Percentiles rank a stretch among this genome's conserved stretches.
Conservation (phyloP, 1,284 basidiomycete genomes). For the Pulchroboletus neoregius region DNA sequence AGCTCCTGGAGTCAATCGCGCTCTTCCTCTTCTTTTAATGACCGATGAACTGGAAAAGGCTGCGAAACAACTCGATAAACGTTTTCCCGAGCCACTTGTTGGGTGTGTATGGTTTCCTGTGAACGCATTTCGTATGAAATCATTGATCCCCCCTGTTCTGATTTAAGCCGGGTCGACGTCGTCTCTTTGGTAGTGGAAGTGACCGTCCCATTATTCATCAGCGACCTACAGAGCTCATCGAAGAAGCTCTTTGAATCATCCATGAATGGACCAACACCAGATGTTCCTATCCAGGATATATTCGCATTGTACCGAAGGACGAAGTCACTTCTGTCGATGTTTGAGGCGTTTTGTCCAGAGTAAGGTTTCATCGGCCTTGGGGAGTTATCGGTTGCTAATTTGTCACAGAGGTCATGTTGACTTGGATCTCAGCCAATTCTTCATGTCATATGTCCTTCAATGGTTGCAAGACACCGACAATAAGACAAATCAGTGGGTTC, state of each 20-base stretch:
- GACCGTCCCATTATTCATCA: constrained; percentile 70
- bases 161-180: constrained; percentile 66
- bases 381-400: constrained; percentile 10
- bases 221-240: constrained; percentile 71
- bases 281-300: constrained; percentile 83
- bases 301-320: constrained; percentile 81
- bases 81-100: constrained; percentile 79
- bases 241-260: constrained; percentile 73
- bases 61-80: constrained; percentile 78
- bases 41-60: constrained; percentile 87
- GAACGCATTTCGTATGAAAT: not conserved
- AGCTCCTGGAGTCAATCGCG: constrained; percentile 69
- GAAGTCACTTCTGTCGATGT: constrained; percentile 73
- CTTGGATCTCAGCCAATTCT: constrained; percentile 74
- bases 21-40: constrained; percentile 76
- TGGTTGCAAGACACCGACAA: constrained; percentile 90
- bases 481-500: constrained; percentile 93
- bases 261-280: constrained; percentile 73
- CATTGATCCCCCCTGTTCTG: constrained; percentile 12
- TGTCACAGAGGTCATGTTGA: constrained; percentile 43
- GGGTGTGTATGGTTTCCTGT: constrained; percentile 47
- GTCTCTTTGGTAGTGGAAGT: constrained; percentile 76
- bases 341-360: constrained; percentile 76
- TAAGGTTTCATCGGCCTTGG: constrained; percentile 36
- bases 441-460: constrained; percentile 83